Evolutionary conservation across 2,329 filamentous ascomycete genomes (phyloP).

Genomic region (Calcarisporium arbuscula): DNA sequence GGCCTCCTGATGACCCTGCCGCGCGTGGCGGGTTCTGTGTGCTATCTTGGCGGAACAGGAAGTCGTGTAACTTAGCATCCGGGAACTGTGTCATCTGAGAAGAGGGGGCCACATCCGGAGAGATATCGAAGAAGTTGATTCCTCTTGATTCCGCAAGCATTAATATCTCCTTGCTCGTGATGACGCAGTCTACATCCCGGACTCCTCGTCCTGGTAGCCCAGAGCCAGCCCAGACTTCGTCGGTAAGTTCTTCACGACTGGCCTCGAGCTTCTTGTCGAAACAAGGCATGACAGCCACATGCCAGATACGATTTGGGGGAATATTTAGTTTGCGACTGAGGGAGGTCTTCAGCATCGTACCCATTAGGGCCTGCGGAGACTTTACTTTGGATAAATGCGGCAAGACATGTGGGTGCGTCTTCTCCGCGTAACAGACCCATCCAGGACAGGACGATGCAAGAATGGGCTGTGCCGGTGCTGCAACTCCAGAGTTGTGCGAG

Average conservation of each 20-base stretch:
- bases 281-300: conserved; percentile 94
- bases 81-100: conserved; percentile 56
- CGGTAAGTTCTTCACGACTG: conserved; percentile 85
- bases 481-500: conserved; percentile 14
- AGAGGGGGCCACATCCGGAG: conserved; percentile 47
- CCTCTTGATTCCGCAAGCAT: conserved; percentile 78
- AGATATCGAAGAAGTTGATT: conserved; percentile 67
- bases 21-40: conserved; percentile 40
- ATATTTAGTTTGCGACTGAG: conserved; percentile 68
- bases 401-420: conserved; percentile 90
- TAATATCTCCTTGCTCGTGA: conserved; percentile 89
- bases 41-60: conserved; percentile 60
- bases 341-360: conserved; percentile 82
- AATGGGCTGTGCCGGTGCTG: conserved; percentile 46
- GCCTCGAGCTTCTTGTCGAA: conserved; percentile 99
- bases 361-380: conserved; percentile 86
- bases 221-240: conserved; percentile 60
- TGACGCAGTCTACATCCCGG: conserved; percentile 94
- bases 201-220: conserved; percentile 48
- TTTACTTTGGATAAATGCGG: conserved; percentile 88
- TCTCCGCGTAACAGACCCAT: conserved; percentile 98
- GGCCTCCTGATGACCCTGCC: conserved; percentile 81
- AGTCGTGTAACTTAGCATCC: conserved; percentile 61
- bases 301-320: conserved; percentile 78
- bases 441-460: conserved; percentile 90